phyloP scores from a whole-genome alignment of 768 basidiomycete species.

The Mycena capillaripes region DNA sequence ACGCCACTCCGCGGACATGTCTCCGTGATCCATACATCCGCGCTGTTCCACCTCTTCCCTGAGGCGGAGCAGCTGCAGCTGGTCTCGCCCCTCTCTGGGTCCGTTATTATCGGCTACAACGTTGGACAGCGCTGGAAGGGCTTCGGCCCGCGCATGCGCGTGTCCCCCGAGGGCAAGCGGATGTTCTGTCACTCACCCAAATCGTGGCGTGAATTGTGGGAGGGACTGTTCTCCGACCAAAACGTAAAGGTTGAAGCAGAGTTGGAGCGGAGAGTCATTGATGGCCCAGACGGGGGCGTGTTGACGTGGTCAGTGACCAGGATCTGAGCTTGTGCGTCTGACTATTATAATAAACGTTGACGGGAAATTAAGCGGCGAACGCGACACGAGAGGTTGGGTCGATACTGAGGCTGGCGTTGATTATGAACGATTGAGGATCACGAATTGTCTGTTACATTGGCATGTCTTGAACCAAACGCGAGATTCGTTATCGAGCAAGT shows the following conservation, averaged over 20 bases:
- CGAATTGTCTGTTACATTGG: no score
- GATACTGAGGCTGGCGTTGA: no score
- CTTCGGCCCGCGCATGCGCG: slow-evolving; percentile 12
- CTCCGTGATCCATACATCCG: slow-evolving; percentile 59
- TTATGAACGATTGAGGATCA: no score
- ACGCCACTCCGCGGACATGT: slow-evolving; percentile 62
- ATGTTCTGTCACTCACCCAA: slow-evolving; percentile 58
- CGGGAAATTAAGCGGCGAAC: no score
- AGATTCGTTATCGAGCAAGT: no score
- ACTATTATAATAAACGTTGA: no score
- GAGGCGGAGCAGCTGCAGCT: slow-evolving; percentile 49
- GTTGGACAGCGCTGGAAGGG: slow-evolving; percentile 51
- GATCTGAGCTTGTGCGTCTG: no score
- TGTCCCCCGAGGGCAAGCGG: slow-evolving; percentile 21
- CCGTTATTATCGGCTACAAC: slow-evolving; percentile 55
- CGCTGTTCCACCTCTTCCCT: slow-evolving; percentile 55
- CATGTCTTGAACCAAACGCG: no score
- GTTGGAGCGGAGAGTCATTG: no score
- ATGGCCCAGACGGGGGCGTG: no score
- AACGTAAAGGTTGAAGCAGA: slow-evolving; percentile 43
- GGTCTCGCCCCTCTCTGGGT: slow-evolving; percentile 50
- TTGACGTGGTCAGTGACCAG: no score
- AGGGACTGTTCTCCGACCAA: slow-evolving; percentile 49
- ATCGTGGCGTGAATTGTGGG: slow-evolving; percentile 54
- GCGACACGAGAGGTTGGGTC: no score